Base-by-base conservation (phyloP, 2,329 filamentous ascomycete genomes). In the Pseudovirgaria hyperparasitica region DNA sequence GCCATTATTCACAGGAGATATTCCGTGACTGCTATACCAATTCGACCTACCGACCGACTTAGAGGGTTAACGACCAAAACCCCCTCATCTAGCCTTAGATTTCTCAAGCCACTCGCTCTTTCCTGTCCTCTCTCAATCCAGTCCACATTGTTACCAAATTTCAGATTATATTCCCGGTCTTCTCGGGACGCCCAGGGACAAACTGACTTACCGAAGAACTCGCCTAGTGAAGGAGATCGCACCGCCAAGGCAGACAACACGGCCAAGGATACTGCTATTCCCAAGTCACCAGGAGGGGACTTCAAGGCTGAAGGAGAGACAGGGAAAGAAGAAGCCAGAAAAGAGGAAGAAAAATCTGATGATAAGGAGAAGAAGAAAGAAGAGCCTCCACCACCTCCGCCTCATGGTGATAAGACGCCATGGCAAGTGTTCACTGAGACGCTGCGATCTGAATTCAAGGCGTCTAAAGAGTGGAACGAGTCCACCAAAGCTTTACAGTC, bases 361-460 rank as follows among this genome's bases (percentile, higher is more conserved):
- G 48, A 43, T 23, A 38, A 43, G 39, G 52, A 38, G 30, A 48
- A 48, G 67, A 76, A 50, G 67, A 75, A 49, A 43, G 72, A 84
- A 34, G 60, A 63, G 19, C 56, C 72, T 16, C 77, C 86, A 9
- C 82, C 87, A 13, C 87, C 86, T 9, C 87, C 90, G n/a, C 87
- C 86, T 12, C 90, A 98, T 49, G 90, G 90, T 34, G 85, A 93
- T 62, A 98, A 98, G 66, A 90, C 87, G 3, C 90, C 90, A 28
- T 96, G 90, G 86, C 84, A 96, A 54, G 90, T 98, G 17, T 98
- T 98, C 62, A 82, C 82, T 48, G 90, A 98, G 50, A 98, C 90
- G n/a, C 72, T 98, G 58, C 74, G 82, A 54, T 70, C 67, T 31
- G 90, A 98, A 58, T 92, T 98, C 60, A 85, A 94, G 56, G 81